Conservation (phyloP, 2,329 filamentous ascomycete species). For the Chaetoscypha palmicola region DNA sequence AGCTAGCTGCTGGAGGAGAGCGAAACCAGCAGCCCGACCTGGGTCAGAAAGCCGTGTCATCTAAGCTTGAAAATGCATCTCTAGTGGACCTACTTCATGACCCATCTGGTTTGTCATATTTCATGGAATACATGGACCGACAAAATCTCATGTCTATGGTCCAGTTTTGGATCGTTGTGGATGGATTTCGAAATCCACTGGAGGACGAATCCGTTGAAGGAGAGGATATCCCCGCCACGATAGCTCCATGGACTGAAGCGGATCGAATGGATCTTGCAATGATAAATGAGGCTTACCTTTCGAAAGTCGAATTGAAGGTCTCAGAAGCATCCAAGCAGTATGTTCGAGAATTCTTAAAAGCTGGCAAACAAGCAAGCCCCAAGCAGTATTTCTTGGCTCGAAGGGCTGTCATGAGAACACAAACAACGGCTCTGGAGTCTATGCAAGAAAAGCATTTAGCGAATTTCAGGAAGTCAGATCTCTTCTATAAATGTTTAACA, state of each 20-base stretch:
- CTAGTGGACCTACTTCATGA: slow-evolving; percentile 84
- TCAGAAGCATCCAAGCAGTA: slow-evolving; percentile 59
- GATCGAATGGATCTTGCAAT: slow-evolving; percentile 84
- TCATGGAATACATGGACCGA: slow-evolving; percentile 99
- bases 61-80: slow-evolving; percentile 65
- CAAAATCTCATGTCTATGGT: slow-evolving; percentile 80
- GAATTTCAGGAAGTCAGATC: slow-evolving; percentile 82
- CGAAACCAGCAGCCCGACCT: slow-evolving; percentile 18
- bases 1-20: slow-evolving; percentile 64
- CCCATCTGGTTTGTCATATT: slow-evolving; percentile 86
- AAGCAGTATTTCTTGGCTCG: slow-evolving; percentile 79
- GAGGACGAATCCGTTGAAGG: slow-evolving; percentile 76
- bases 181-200: slow-evolving; percentile 88
- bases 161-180: slow-evolving; percentile 97
- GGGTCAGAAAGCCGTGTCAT: slow-evolving; percentile 35
- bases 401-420: slow-evolving; percentile 71
- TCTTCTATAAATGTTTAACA: slow-evolving; percentile 94
- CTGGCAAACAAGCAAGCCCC: slow-evolving; percentile 68
- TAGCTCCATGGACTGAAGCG: slow-evolving; percentile 70
- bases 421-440: slow-evolving; percentile 75
- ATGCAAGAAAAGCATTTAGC: slow-evolving; percentile 77
- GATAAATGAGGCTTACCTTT: slow-evolving; percentile 85
- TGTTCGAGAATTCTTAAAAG: slow-evolving; percentile 71
- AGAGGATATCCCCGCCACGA: slow-evolving; percentile 47
- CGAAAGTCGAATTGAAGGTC: slow-evolving; percentile 73